These are phyloP conservation scores for Tetraselmis chui DNA, from an alignment of 139 green algal genomes.

Conservation along the genomic window DNA sequence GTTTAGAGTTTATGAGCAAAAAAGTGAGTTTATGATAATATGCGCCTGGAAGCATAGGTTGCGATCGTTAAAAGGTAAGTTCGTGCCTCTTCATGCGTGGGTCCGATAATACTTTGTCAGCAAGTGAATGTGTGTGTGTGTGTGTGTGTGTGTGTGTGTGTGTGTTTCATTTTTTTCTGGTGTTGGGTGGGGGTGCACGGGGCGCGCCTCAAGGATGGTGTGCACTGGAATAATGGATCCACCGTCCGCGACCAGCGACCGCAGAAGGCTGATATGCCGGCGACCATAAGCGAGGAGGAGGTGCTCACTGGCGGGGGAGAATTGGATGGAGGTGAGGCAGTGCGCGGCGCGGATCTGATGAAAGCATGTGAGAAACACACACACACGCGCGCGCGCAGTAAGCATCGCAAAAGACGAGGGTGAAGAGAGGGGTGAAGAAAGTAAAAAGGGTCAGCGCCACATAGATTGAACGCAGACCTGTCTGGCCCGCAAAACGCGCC, in stretches of 20 bases:
- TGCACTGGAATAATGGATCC: conserved; percentile 63
- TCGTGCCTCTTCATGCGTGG: no score
- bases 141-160: background rate
- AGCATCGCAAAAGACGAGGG: conserved; percentile 14
- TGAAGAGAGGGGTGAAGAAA: background rate
- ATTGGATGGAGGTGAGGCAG: conserved; percentile 92
- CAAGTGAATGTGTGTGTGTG: no score
- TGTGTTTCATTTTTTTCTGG: no score
- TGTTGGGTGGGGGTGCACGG: no score
- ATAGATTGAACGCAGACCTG: conserved; percentile 13
- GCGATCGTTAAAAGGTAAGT: no score
- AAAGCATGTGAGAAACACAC: no score
- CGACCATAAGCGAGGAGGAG: conserved; percentile 87
- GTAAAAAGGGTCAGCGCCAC: background rate
- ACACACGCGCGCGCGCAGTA: no score
- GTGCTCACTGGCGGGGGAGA: conserved; percentile 72
- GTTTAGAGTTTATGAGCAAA: no score
- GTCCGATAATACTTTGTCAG: no score
- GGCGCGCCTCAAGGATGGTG: conserved; percentile 75
- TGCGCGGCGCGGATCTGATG: conserved; percentile 74
- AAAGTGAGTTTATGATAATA: no score
- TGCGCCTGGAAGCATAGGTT: no score
- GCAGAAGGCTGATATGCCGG: conserved; percentile 74
- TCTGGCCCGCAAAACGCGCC: conserved; percentile 39
- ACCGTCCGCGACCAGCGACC: conserved; percentile 56